Evolutionary conservation across 1,284 basidiomycete genomes (phyloP), one percentile per base, ranked within the genome.

Genomic region (Fomitopsis palustris): DNA sequence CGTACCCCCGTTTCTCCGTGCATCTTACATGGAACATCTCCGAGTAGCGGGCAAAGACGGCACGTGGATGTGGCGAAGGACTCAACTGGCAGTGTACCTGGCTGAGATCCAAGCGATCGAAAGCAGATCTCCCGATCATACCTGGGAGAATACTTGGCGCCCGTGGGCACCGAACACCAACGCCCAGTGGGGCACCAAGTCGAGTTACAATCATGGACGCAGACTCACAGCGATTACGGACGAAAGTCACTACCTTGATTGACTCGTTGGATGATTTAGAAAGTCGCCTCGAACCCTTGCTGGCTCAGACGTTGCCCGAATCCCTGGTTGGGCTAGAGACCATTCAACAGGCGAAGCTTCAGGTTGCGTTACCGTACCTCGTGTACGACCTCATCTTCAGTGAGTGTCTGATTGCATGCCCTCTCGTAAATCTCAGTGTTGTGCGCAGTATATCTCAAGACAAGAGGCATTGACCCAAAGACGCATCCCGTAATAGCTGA

Each of bases 361-460:
- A 93, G 62, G 85, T 87, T 6, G 76, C 84, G 37, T 69, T 92
- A 31, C 87, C 89, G 12, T 93, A 93, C 71, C 76, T 91, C n/a
- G 79, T 90, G 3, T 91, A 93, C 65, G 90, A 92, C 71, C 79
- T 93, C 17, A 76, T 92, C n/a, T 93, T 92, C 75, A 87, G 92
- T 92, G 62, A 62, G 84, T 77, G 1, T 38, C 51, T 23, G 43
- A 43, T 3, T 14, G 10, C 17, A 41, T 17, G 9, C 23, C 29
- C 17, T 4, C 29, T 4, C 17, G 29, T 27, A 10, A 47, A 14
- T 6, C 37, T 23, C 10, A 56, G 17, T 14, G n/a, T 1, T 1
- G 10, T 14, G 7, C 31, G 12, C 61, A 93, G 91, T 92, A 49
- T 92, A 92, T 70, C 78, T 93, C 39, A 92, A 88, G 74, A 80